Evolutionary conservation across 148 eudicot species (phyloP).

Genomic region (Amaranthus palmeri): DNA sequence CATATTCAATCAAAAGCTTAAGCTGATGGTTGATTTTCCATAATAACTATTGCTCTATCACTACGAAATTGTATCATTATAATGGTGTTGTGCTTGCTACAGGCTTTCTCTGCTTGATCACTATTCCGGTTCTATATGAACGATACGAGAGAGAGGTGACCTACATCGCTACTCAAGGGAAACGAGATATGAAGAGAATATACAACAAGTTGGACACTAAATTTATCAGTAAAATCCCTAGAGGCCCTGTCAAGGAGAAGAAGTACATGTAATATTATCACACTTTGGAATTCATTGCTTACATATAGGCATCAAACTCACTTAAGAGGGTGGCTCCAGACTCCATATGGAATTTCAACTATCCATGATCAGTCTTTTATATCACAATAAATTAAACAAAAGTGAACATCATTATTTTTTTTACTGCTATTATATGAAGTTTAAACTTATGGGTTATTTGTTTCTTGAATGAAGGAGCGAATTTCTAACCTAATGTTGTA

Average conservation of each 20-base stretch:
- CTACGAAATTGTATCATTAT: neutral
- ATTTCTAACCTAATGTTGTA: too few species aligned
- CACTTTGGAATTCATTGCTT: neutral
- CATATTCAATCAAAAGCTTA: too few species aligned
- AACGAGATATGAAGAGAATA: conserved; percentile 46
- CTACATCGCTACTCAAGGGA: conserved; percentile 53
- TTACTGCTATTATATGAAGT: too few species aligned
- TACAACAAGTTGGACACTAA: conserved; percentile 45
- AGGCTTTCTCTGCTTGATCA: conserved; percentile 35
- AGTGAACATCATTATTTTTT: too few species aligned
- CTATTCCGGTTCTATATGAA: conserved; percentile 35
- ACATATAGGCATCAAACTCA: too few species aligned
- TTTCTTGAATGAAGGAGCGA: too few species aligned
- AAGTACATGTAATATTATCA: conserved; percentile 29
- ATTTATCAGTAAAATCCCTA: conserved; percentile 62
- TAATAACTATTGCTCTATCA: neutral
- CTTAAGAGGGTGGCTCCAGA: too few species aligned
- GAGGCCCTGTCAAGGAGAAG: conserved; percentile 60
- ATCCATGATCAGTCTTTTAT: too few species aligned
- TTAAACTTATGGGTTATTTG: too few species aligned
- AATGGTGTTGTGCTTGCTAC: neutral
- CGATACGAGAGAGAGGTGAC: conserved; percentile 39
- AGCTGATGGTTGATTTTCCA: neutral
- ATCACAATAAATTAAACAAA: too few species aligned
- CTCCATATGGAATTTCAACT: too few species aligned